These are phyloP conservation scores for Nothopassalora personata DNA, from an alignment of 2,329 filamentous ascomycete genomes.

Conservation along the genomic window DNA sequence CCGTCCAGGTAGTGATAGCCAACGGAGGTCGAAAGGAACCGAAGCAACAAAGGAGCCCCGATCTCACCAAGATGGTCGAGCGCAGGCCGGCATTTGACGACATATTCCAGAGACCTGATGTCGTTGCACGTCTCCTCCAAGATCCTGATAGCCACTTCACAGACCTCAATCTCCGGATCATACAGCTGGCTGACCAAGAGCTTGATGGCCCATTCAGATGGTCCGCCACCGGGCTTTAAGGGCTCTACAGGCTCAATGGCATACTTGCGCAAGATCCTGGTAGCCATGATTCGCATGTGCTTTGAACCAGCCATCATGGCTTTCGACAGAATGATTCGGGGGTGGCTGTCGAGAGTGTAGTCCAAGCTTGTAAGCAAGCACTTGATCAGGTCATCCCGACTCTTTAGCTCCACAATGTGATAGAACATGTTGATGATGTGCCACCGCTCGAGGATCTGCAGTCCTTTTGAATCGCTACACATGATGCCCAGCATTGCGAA, in stretches of 20 bases:
- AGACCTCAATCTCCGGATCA: slow-evolving; percentile 94
- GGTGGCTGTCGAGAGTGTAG: slow-evolving; percentile 77
- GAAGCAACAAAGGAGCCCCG: slow-evolving; percentile 81
- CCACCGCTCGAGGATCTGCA: slow-evolving; percentile 90
- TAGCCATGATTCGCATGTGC: slow-evolving; percentile 83
- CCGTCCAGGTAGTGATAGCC: slow-evolving; percentile 97
- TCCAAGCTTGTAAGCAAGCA: slow-evolving; percentile 86
- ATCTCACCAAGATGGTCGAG: slow-evolving; percentile 96
- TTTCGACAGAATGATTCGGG: slow-evolving; percentile 87
- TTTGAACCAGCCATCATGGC: slow-evolving; percentile 88
- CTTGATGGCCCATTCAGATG: slow-evolving; percentile 93
- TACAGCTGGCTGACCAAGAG: slow-evolving; percentile 97
- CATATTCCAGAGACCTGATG: slow-evolving; percentile 84
- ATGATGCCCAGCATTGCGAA: slow-evolving; percentile 87
- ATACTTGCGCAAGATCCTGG: slow-evolving; percentile 80
- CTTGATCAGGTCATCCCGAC: slow-evolving; percentile 86
- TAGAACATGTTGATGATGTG: slow-evolving; percentile 99
- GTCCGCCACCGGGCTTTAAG: slow-evolving; percentile 45
- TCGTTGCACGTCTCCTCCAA: slow-evolving; percentile 95
- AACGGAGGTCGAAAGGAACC: slow-evolving; percentile 91
- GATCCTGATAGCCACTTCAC: slow-evolving; percentile 92
- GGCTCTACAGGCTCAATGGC: slow-evolving; percentile 56
- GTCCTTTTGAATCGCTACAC: slow-evolving; percentile 73
- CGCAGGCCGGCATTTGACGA: slow-evolving; percentile 91
- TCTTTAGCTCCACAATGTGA: slow-evolving; percentile 87